These are phyloP conservation scores for Tricholoma matsutake DNA, from an alignment of 768 basidiomycete genomes.

Conservation along the genomic window DNA sequence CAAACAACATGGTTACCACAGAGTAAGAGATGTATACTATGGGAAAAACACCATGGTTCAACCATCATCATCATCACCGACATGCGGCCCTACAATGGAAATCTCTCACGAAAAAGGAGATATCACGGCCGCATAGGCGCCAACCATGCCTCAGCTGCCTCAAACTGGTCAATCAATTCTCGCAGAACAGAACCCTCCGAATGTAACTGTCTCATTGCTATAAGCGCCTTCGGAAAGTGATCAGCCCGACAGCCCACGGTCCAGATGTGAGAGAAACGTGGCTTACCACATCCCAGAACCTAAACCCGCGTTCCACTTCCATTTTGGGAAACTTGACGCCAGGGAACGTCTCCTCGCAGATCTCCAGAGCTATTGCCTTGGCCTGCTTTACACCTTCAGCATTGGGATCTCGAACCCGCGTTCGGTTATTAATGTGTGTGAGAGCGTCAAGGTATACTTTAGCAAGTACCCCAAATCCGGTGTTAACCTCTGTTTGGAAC, in stretches of 20 bases:
- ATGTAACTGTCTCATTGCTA: conserved; percentile 87
- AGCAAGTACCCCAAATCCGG: conserved; percentile 94
- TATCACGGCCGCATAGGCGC: conserved; percentile 83
- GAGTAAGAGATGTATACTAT: conserved; percentile 10
- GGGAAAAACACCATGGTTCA: neutral
- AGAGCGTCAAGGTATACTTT: conserved; percentile 96
- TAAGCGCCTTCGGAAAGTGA: conserved; percentile 56
- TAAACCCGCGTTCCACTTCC: conserved; percentile 94
- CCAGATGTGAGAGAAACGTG: conserved; percentile 9
- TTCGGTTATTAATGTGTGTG: conserved; percentile 80
- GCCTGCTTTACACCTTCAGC: conserved; percentile 78
- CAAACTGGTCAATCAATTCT: conserved; percentile 93
- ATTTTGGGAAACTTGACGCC: conserved; percentile 83
- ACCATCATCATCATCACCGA: neutral
- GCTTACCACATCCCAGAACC: conserved; percentile 98
- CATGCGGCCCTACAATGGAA: neutral
- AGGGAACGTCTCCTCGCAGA: conserved; percentile 92
- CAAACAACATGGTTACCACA: conserved; percentile 11
- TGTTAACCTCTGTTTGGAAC: conserved; percentile 96
- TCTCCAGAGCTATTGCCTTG: conserved; percentile 83
- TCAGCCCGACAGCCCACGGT: conserved; percentile 5
- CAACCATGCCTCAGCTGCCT: conserved; percentile 92
- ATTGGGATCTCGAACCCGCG: conserved; percentile 72
- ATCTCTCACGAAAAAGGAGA: neutral
- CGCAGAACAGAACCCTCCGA: conserved; percentile 76